Evolutionary conservation across 2,329 filamentous ascomycete genomes (phyloP).

Genomic region (Cercospora zeina): DNA sequence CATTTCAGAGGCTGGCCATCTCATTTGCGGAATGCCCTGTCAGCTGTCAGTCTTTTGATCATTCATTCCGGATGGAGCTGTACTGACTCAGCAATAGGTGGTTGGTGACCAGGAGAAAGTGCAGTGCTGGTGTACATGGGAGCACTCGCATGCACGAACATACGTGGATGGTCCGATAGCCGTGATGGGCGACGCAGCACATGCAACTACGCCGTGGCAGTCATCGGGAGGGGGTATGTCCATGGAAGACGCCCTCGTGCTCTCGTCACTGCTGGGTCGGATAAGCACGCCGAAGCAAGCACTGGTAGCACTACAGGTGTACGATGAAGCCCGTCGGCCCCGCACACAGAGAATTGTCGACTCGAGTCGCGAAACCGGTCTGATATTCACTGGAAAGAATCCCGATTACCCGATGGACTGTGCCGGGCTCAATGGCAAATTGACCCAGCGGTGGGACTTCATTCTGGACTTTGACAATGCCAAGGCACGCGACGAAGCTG

Average conservation of each 20-base stretch:
- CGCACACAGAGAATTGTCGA: slow-evolving; percentile 22
- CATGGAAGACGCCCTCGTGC: slow-evolving; percentile 64
- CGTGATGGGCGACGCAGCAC: slow-evolving; percentile 66
- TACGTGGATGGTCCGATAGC: slow-evolving; percentile 59
- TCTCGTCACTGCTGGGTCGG: slow-evolving; percentile 57
- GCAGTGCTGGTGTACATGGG: slow-evolving; percentile 41
- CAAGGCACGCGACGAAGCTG: slow-evolving; percentile 22
- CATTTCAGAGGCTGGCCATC: slow-evolving; percentile 13
- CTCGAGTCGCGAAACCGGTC: slow-evolving; percentile 22
- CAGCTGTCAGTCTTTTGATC: not conserved
- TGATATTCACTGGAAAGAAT: slow-evolving; percentile 21
- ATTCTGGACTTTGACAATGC: slow-evolving; percentile 22
- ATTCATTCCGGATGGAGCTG: not conserved
- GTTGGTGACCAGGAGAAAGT: slow-evolving; percentile 5
- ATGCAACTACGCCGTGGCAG: slow-evolving; percentile 55
- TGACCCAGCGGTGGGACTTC: slow-evolving; percentile 24
- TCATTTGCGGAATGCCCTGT: slow-evolving; percentile 18
- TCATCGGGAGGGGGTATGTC: slow-evolving; percentile 64
- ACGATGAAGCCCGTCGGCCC: slow-evolving; percentile 22
- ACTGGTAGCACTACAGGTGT: slow-evolving; percentile 12
- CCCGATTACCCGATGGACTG: slow-evolving; percentile 16
- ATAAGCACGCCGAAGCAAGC: slow-evolving; percentile 48
- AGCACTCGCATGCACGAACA: slow-evolving; percentile 59
- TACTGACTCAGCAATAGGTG: slow-evolving; percentile 10
- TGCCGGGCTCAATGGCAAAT: slow-evolving; percentile 14